Evolutionary conservation across 73 alveolate genomes (phyloP).

Genomic region (Paramecium sexaurelia): DNA sequence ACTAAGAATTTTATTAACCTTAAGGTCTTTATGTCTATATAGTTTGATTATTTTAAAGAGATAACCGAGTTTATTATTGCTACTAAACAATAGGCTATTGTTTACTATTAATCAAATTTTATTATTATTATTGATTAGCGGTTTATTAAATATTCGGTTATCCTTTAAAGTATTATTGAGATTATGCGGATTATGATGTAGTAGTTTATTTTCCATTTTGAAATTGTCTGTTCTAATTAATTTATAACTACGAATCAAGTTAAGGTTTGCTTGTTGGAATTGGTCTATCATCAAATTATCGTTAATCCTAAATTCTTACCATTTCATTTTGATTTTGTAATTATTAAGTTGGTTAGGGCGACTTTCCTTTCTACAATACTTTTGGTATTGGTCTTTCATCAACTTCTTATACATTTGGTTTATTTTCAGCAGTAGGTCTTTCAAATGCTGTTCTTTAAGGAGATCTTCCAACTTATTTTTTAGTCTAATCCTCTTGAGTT

Average conservation of each 20-base stretch:
- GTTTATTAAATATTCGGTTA: background rate
- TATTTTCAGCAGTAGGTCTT: background rate
- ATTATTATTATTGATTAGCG: background rate
- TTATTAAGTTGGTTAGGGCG: background rate
- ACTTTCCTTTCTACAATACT: slow-evolving; percentile 17
- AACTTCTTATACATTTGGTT: background rate
- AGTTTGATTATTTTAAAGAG: background rate
- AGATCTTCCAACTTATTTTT: background rate
- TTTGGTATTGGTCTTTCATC: slow-evolving; percentile 41
- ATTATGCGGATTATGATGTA: background rate
- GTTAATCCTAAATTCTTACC: background rate
- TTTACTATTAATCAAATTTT: background rate
- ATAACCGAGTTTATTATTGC: background rate
- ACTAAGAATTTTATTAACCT: background rate
- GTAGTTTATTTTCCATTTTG: background rate
- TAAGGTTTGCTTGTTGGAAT: background rate
- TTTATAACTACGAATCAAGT: background rate
- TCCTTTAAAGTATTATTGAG: background rate
- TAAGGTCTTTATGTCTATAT: background rate
- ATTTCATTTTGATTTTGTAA: background rate
- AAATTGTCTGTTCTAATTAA: background rate
- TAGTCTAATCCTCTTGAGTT: background rate
- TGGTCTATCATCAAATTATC: slow-evolving; percentile 10
- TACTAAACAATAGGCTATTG: background rate
- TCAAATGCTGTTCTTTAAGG: background rate